Evolutionary conservation across 331 rosid genomes (phyloP).

Genomic region (Malus hybrid): DNA sequence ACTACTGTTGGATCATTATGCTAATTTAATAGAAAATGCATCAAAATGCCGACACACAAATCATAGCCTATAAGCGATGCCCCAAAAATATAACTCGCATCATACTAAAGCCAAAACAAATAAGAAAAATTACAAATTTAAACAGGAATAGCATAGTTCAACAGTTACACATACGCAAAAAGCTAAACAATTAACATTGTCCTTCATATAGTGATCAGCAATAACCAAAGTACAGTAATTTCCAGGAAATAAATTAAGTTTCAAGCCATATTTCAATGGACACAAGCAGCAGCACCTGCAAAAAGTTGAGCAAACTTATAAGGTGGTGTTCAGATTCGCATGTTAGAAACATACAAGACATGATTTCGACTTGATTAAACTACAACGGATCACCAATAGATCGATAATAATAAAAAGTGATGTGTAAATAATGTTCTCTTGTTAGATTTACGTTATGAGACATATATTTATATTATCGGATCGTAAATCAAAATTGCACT

Average conservation of each 20-base stretch:
- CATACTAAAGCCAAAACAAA: slow-evolving; percentile 21
- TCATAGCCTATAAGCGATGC: neutral
- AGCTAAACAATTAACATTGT: slow-evolving; percentile 23
- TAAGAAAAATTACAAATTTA: slow-evolving; percentile 24
- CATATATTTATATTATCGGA: neutral
- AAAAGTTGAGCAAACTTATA: slow-evolving; percentile 6
- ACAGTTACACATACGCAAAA: slow-evolving; percentile 29
- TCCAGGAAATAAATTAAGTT: neutral
- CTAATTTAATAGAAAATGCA: neutral
- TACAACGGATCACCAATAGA: neutral
- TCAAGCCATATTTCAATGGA: slow-evolving; percentile 19
- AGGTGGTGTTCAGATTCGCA: neutral
- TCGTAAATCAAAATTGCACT: neutral
- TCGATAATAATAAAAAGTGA: neutral
- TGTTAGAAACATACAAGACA: neutral
- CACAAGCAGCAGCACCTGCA: slow-evolving; percentile 45
- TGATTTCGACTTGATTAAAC: neutral
- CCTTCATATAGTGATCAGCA: slow-evolving; percentile 20
- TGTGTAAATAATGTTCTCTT: neutral
- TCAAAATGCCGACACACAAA: neutral
- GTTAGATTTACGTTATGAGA: neutral
- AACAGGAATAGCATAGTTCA: slow-evolving; percentile 26
- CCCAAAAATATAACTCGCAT: neutral
- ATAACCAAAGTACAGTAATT: slow-evolving; percentile 10
- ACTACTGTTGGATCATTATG: neutral